These are phyloP conservation scores for Globisporangium abappressorium DNA, from an alignment of 352 stramenopile genomes.

Conservation along the genomic window DNA sequence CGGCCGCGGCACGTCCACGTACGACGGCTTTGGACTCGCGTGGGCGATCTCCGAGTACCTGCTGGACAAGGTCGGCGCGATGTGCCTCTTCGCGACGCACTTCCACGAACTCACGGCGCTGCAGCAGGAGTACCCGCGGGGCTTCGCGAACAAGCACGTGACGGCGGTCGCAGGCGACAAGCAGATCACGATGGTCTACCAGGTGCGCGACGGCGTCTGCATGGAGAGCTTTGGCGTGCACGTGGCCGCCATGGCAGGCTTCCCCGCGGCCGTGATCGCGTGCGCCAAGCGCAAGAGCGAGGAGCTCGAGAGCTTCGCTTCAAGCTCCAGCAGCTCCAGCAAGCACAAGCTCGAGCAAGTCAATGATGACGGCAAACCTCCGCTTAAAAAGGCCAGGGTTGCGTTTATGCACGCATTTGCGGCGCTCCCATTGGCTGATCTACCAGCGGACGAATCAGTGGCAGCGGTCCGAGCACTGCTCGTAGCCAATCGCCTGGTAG, in stretches of 20 bases:
- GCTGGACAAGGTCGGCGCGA: constrained; percentile 84
- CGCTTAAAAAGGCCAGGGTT: constrained; percentile 42
- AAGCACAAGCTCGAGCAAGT: neutral
- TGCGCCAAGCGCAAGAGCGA: constrained; percentile 93
- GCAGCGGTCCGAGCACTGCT: constrained; percentile 5
- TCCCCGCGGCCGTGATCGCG: constrained; percentile 91
- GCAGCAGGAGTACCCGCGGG: constrained; percentile 60
- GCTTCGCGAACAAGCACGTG: constrained; percentile 96
- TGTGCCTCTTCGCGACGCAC: constrained; percentile 97
- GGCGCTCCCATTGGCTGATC: constrained; percentile 61
- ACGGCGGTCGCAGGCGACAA: constrained; percentile 82
- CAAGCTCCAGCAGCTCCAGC: neutral
- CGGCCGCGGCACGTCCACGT: constrained; percentile 97
- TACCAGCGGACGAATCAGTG: constrained; percentile 44
- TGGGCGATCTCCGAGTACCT: constrained; percentile 99
- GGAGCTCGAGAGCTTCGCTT: constrained; percentile 88
- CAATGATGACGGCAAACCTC: neutral
- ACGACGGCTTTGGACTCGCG: constrained; percentile 96
- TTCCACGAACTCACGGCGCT: constrained; percentile 99
- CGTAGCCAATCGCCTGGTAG: neutral
- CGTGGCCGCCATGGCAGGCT: constrained; percentile 96
- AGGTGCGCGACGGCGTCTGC: constrained; percentile 93
- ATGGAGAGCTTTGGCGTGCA: constrained; percentile 99
- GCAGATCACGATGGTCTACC: constrained; percentile 91
- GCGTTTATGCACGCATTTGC: constrained; percentile 56